A percentile compares a stretch with the other conserved stretches of the same genome.
These are phyloP conservation scores for Aspergillus wentii DNA, from an alignment of 495 filamentous ascomycete genomes.

Conservation along the genomic window DNA sequence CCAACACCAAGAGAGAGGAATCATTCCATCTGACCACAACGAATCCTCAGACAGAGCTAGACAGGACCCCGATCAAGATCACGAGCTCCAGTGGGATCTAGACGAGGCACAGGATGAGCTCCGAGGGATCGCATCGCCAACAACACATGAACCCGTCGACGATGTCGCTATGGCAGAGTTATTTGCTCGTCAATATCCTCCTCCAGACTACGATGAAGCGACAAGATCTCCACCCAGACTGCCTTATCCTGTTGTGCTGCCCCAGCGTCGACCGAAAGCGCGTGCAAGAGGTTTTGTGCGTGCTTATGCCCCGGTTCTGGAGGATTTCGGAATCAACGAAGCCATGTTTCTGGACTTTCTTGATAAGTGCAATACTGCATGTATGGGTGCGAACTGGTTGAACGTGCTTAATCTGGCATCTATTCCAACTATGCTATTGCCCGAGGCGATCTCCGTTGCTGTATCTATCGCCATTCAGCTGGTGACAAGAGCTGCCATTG, in stretches of 20 bases:
- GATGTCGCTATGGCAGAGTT: constrained; percentile 11
- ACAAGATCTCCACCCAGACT: constrained; percentile 21
- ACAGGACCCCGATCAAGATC: too few relatives aligned
- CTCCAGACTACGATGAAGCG: too few relatives aligned
- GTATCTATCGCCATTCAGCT: constrained; percentile 39
- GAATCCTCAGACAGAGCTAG: constrained; percentile 2
- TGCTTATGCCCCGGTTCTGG: constrained; percentile 49
- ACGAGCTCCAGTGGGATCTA: constrained; percentile 45
- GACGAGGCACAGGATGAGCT: constrained; percentile 43
- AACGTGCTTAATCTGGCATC: constrained; percentile 42
- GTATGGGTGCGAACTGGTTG: constrained; percentile 30
- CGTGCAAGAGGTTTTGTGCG: constrained; percentile 26
- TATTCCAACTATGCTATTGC: constrained; percentile 30
- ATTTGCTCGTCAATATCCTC: constrained; percentile 16
- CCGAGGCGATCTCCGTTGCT: constrained; percentile 36
- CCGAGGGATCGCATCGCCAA: background rate
- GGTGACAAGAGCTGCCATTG: constrained; percentile 38
- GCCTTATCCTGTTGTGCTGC: constrained; percentile 28
- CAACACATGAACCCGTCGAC: constrained; percentile 2
- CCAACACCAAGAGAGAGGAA: constrained; percentile 5
- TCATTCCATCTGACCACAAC: background rate
- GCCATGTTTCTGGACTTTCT: constrained; percentile 52
- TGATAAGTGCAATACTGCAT: constrained; percentile 37
- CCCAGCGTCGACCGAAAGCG: constrained; percentile 27
- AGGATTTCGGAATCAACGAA: constrained; percentile 46